Evolutionary conservation across 257 asterid genomes (phyloP).

Genomic region (Nicotiana tabacum): DNA sequence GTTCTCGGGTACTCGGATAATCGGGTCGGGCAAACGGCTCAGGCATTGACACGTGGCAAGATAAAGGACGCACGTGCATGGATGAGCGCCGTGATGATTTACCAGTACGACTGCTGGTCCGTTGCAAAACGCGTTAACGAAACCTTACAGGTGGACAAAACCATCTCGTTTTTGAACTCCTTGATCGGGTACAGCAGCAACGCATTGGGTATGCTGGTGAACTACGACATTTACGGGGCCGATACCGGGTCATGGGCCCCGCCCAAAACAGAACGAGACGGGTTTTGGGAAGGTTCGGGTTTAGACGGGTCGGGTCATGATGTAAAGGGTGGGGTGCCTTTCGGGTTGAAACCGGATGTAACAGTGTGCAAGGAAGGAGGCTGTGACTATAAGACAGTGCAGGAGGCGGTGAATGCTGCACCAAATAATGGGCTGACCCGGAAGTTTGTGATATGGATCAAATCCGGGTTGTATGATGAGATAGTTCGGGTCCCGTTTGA

Average conservation of each 20-base stretch:
- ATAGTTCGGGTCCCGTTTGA: slow-evolving; percentile 49
- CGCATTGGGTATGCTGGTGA: slow-evolving; percentile 41
- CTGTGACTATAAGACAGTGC: slow-evolving; percentile 40
- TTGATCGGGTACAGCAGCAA: slow-evolving; percentile 32
- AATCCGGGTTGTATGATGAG: slow-evolving; percentile 52
- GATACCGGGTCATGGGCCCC: slow-evolving; percentile 36
- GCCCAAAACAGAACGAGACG: slow-evolving; percentile 46
- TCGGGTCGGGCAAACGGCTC: slow-evolving; percentile 21
- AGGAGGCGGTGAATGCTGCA: slow-evolving; percentile 46
- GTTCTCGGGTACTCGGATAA: slow-evolving; percentile 29
- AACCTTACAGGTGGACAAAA: slow-evolving; percentile 29
- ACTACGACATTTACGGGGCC: slow-evolving; percentile 38
- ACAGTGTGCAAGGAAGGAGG: slow-evolving; percentile 40
- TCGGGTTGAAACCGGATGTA: slow-evolving; percentile 34
- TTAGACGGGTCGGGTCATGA: neutral
- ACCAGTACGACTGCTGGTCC: slow-evolving; percentile 57
- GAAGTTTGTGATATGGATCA: slow-evolving; percentile 52
- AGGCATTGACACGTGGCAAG: slow-evolving; percentile 15
- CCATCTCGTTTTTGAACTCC: slow-evolving; percentile 39
- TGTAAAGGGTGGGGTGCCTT: slow-evolving; percentile 19
- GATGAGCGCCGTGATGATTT: slow-evolving; percentile 47
- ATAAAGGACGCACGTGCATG: slow-evolving; percentile 65
- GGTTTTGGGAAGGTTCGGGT: slow-evolving; percentile 40
- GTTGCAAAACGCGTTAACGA: slow-evolving; percentile 47
- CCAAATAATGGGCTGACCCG: slow-evolving; percentile 25